Percentiles rank a stretch among this genome's conserved stretches.
Evolutionary conservation across 345 rosid species (phyloP).

Genomic region (Eucalyptus sideroxylon): DNA sequence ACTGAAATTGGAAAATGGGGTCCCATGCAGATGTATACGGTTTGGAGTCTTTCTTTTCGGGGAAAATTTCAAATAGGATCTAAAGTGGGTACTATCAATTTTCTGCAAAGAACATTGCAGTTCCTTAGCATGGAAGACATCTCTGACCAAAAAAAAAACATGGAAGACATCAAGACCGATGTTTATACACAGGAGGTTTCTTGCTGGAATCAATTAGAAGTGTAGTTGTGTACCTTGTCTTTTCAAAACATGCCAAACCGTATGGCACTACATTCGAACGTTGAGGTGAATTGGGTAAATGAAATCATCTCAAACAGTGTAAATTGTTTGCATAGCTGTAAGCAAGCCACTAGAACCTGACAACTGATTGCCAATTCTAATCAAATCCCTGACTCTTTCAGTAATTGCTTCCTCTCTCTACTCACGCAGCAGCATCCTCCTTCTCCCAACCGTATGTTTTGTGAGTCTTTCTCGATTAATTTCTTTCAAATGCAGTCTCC

Average conservation of each 20-base stretch:
- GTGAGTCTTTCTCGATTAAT: not conserved
- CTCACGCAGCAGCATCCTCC: not conserved
- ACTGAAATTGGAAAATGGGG: not conserved
- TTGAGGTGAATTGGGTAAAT: too few species aligned
- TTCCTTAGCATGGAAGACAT: not conserved
- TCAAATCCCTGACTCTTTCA: not conserved
- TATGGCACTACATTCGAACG: too few species aligned
- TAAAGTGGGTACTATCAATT: not conserved
- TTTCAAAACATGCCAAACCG: not conserved
- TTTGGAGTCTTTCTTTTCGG: not conserved
- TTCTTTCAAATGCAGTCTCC: not conserved
- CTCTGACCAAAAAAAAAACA: not conserved
- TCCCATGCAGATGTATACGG: not conserved
- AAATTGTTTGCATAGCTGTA: not conserved
- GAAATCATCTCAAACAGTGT: too few species aligned
- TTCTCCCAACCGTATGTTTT: not conserved
- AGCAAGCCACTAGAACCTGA: not conserved
- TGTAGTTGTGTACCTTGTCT: not conserved
- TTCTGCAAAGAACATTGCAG: not conserved
- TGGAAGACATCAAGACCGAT: not conserved
- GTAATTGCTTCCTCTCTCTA: not conserved
- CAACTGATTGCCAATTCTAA: not conserved
- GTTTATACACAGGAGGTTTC: not conserved
- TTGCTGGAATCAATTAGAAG: not conserved
- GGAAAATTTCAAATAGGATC: not conserved